Conservation (phyloP, 2,329 filamentous ascomycete genomes). For the Aspergillus vadensis region DNA sequence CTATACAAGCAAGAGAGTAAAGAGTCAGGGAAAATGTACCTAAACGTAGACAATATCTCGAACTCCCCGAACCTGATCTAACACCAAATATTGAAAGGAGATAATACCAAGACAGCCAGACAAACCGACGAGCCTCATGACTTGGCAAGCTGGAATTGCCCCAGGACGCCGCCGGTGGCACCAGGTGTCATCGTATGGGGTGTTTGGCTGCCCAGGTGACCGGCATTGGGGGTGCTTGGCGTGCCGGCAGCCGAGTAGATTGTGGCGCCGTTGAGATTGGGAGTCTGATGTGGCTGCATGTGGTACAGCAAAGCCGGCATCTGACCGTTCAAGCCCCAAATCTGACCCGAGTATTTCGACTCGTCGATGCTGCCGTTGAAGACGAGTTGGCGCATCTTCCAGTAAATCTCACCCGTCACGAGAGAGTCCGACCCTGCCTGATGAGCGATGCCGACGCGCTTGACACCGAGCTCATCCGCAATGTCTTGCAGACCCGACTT, state of each 20-base stretch:
- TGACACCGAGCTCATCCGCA: conserved; percentile 87
- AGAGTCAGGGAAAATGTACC: conserved; percentile 11
- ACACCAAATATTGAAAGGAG: conserved; percentile 11
- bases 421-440: conserved; percentile 93
- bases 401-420: conserved; percentile 92
- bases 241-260: conserved; percentile 53
- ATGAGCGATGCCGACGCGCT: conserved; percentile 83
- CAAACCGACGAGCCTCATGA: conserved; percentile 22
- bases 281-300: conserved; percentile 52
- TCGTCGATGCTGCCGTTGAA: conserved; percentile 80
- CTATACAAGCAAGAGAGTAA: conserved; percentile 20
- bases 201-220: conserved; percentile 51
- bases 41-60: conserved; percentile 13
- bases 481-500: conserved; percentile 93
- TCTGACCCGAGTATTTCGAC: conserved; percentile 79
- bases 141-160: conserved; percentile 59
- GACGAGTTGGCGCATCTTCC: conserved; percentile 84
- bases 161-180: conserved; percentile 73
- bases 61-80: conserved; percentile 19
- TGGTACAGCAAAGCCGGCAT: conserved; percentile 56
- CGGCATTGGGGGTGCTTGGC: conserved; percentile 69
- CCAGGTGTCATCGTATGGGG: conserved; percentile 72
- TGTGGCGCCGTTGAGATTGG: conserved; percentile 57
- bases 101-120: background rate
- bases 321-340: conserved; percentile 85